Evolutionary conservation across 192 early-diverging fungal species (phyloP), one percentile per base, ranked within the genome.

Genomic region (Coemansia sp.): DNA sequence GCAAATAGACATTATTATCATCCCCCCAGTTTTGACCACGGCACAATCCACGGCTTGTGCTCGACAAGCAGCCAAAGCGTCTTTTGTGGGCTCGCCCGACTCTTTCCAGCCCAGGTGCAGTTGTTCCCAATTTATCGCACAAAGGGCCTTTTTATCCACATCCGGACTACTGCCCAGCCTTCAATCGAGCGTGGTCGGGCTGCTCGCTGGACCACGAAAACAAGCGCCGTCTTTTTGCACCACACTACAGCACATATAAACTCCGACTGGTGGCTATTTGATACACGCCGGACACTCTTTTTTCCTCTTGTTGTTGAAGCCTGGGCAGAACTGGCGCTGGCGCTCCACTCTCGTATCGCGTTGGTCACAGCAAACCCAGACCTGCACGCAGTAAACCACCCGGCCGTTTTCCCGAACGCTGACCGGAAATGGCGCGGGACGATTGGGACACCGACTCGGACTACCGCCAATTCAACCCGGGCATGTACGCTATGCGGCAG

Each of bases 361-460:
- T n/a, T n/a, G n/a, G n/a, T n/a, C n/a, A 39, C 38, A 14, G n/a
- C 19, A 39, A 15, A 39, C 7, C n/a, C 38, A 39, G 12, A 36
- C 34, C 34, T n/a, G 38, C 19, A 39, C 15, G 38, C 38, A 39
- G 38, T 39, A 39, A 39, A 39, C 38, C 8, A 20, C 5, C 38
- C 38, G 38, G 17, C 38, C n/a, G 15, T 39, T 17, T 39, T 39
- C 15, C 38, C n/a, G 17, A 39, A 39, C 38, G 17, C n/a, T n/a
- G n/a, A n/a, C n/a, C n/a, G n/a, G n/a, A 45, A 7, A 67, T 67
- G 71, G 62, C 60, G 36, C 56, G 38, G 6, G 61, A 49, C 57
- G 60, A 60, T 43, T 75, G 64, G 64, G 71, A 75, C 30, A 53
- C 60, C 5, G 65, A 75, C 62, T 75, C 72, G 2, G 72, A 68